Base-by-base conservation (phyloP, 257 asterid species). In the Przewalskia tangutica region DNA sequence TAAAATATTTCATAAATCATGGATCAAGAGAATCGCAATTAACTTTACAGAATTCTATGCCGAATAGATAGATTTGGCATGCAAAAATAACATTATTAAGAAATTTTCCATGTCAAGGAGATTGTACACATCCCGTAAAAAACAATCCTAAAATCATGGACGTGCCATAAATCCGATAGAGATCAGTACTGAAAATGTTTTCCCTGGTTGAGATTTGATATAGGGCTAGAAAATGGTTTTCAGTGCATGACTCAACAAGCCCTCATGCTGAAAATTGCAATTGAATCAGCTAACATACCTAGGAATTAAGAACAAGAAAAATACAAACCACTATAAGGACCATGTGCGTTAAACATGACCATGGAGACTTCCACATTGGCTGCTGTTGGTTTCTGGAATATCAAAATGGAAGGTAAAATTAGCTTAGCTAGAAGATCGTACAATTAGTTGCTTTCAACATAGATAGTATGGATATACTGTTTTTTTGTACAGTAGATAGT, bases 341-440 rank as follows among this genome's bases (percentile, higher is more conserved):
- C 98, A 83, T 89, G 97, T 46, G 91, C 80, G 77, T 91, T 87
- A 88, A 92, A 94, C 95, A 89, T 84, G 82, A 94, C 93, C 87
- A 94, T 85, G 66, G 95, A 88, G 73, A 93, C 83, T 86, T 88
- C 94, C 80, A 85, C 89, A 75, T 81, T 87, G 63, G 90, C 53
- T 77, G 89, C 81, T 40, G 93, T 82, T 65, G 86, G 89, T 88
- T 93, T 94, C 98, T 93, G 92, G 59, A 86, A 88, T 78, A 66
- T 17, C 42, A 77, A 81, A 60, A 50, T 71, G 59, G 79, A 71
- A 71, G 62, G 46, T 75, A 50, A 50, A 48, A 75, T 50, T 50
- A 75, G 60, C 79, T 55, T 75, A 75, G 62, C 23, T 13, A 75
- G 62, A 48, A 48, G 36, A 75, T 48, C 14, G 2, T 75, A 48